Evolutionary conservation across 2,329 filamentous ascomycete species (phyloP), one percentile per base, ranked within the genome.

Genomic region (Blumeriella jaapii): DNA sequence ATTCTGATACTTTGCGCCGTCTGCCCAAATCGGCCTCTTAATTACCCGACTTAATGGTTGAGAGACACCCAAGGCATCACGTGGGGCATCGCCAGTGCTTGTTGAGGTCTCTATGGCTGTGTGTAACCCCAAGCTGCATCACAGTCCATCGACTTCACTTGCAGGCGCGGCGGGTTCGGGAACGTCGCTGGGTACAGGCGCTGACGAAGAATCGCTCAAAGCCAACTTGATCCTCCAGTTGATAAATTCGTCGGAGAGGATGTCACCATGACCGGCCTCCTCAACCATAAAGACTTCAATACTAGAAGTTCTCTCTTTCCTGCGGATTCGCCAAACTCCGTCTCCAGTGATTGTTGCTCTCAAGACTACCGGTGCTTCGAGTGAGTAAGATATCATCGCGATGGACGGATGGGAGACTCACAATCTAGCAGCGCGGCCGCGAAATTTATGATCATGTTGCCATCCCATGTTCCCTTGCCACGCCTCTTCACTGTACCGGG

Each of bases 361-460:
- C 53, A 80, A 56, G 65, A 79, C 80, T 84, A 31, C 5, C 7
- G n/a, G n/a, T n/a, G 14, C 16, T 3, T 10, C 17, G 57, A 41
- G 56, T 43, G 29, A 15, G 16, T 1, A 15, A 11, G 33, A 18
- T 9, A 16, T 10, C 5, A 10, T 9, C 10, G 17, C 4, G 6
- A 12, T 9, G 6, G 18, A 22, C 1, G 31, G 16, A 32, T 13
- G 30, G 15, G n/a, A n/a, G 4, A 59, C 77, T 59, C 58, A 85
- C 83, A 93, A 6, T 78, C 76, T 11, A 96, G 59, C 48, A 96
- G 83, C 0, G 62, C 67, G 1, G 73, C 75, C 1, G 85, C 76
- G 60, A 95, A 95, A 49, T 93, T 94, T 53, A 96, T 91, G 54
- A 87, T 95, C 47, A 82, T 72, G 54, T 95, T 89, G 12, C 84